Conservation (phyloP, 352 stramenopile species). For the Phytophthora podocarpi region DNA sequence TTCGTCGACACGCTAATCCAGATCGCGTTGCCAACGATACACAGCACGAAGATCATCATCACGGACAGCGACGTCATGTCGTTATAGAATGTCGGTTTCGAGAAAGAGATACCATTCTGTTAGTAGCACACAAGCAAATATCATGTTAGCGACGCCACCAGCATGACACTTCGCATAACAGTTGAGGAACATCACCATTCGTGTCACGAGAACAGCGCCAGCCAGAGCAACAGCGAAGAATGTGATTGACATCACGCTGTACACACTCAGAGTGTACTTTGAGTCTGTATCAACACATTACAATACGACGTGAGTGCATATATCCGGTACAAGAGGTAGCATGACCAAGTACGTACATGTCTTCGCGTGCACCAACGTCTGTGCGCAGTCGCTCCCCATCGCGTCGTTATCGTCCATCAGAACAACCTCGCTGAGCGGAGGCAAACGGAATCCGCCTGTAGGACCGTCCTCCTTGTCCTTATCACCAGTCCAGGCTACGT, state of each 20-base stretch:
- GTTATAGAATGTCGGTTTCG: conserved; percentile 79
- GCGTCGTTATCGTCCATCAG: conserved; percentile 59
- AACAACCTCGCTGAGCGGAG: conserved; percentile 58
- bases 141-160: conserved; percentile 3
- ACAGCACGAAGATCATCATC: conserved; percentile 72
- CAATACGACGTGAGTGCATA: conserved; percentile 7
- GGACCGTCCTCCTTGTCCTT: conserved; percentile 12
- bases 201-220: conserved; percentile 76
- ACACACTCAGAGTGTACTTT: conserved; percentile 79
- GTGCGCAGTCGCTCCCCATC: conserved; percentile 71
- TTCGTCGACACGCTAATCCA: conserved; percentile 81
- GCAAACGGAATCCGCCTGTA: conserved; percentile 43
- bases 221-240: conserved; percentile 81
- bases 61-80: conserved; percentile 84
- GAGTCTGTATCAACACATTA: conserved; percentile 39
- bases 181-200: conserved; percentile 56
- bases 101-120: conserved; percentile 85
- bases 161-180: background rate
- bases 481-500: conserved; percentile 50
- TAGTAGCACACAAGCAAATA: background rate
- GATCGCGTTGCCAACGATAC: conserved; percentile 79
- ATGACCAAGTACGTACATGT: conserved; percentile 51
- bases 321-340: background rate
- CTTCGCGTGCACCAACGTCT: conserved; percentile 65
- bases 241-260: conserved; percentile 87